These are phyloP conservation scores for Ganoderma meredithae DNA, from an alignment of 1,284 basidiomycete species.

Conservation along the genomic window DNA sequence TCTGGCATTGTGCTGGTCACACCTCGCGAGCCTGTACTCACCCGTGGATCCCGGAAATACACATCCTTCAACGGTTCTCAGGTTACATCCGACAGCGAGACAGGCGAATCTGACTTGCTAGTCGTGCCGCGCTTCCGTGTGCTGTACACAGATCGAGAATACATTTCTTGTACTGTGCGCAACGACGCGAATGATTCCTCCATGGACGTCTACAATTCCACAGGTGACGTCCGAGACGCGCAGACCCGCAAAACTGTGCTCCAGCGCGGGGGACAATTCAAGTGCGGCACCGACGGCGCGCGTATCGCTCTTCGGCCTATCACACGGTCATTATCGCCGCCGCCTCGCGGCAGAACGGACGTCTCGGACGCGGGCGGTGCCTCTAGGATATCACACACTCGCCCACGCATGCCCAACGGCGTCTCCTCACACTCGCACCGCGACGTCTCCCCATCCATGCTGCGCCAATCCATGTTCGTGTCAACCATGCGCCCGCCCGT, in stretches of 20 bases:
- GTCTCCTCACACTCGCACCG: constrained; percentile 21
- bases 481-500: constrained; percentile 43
- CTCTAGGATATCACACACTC: constrained; percentile 40
- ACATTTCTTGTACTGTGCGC: constrained; percentile 58
- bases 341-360: constrained; percentile 29
- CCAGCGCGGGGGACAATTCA: constrained; percentile 61
- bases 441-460: constrained; percentile 35
- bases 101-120: constrained; percentile 52
- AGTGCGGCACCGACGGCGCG: constrained; percentile 63
- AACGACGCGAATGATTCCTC: constrained; percentile 59
- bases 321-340: constrained; percentile 26
- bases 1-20: constrained; percentile 69
- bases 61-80: constrained; percentile 29
- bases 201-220: constrained; percentile 68
- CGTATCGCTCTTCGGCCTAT: constrained; percentile 59
- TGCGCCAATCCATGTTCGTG: constrained; percentile 38
- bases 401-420: constrained; percentile 43
- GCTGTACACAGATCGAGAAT: constrained; percentile 67
- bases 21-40: constrained; percentile 46
- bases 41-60: constrained; percentile 30
- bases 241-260: constrained; percentile 68
- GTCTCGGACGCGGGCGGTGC: constrained; percentile 26
- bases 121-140: constrained; percentile 73
- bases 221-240: constrained; percentile 62
- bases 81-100: constrained; percentile 41